These are phyloP conservation scores for Coemansia sp. DNA, from an alignment of 192 early-diverging fungal genomes.

Conservation along the genomic window DNA sequence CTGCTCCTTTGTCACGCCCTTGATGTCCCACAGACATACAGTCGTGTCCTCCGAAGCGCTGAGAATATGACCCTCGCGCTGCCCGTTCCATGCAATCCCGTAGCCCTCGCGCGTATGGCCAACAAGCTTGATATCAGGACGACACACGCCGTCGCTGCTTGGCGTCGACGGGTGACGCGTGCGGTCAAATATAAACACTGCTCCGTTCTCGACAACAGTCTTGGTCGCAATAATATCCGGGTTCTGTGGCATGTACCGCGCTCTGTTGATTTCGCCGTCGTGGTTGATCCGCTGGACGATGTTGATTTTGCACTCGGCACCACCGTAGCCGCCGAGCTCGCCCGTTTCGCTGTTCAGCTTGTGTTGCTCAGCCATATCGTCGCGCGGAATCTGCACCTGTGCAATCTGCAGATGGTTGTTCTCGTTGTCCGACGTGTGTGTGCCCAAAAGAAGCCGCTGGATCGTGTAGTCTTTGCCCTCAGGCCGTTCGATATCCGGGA, in stretches of 20 bases:
- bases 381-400: constrained; percentile 80
- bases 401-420: constrained; percentile 97
- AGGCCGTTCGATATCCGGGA: constrained; percentile 89
- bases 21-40: constrained; percentile 93
- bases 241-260: constrained; percentile 96
- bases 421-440: constrained; percentile 94
- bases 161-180: constrained; percentile 84
- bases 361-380: constrained; percentile 58
- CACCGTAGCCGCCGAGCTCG: constrained; percentile 79
- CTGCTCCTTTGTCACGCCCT: constrained; percentile 71
- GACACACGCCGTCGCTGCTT: constrained; percentile 70
- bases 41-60: constrained; percentile 92
- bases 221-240: constrained; percentile 96
- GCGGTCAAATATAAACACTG: constrained; percentile 96
- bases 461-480: constrained; percentile 88
- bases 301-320: constrained; percentile 80
- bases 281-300: constrained; percentile 91
- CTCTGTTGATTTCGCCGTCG: constrained; percentile 96
- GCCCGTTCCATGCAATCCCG: constrained; percentile 90
- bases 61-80: constrained; percentile 73
- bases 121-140: constrained; percentile 80
- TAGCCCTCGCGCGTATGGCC: constrained; percentile 95
- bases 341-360: constrained; percentile 75
- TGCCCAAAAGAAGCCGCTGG: constrained; percentile 89
- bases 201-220: constrained; percentile 72